Evolutionary conservation across 163 green algal species (phyloP), one percentile per base, ranked within the genome.

Genomic region (Picocystis sp.): DNA sequence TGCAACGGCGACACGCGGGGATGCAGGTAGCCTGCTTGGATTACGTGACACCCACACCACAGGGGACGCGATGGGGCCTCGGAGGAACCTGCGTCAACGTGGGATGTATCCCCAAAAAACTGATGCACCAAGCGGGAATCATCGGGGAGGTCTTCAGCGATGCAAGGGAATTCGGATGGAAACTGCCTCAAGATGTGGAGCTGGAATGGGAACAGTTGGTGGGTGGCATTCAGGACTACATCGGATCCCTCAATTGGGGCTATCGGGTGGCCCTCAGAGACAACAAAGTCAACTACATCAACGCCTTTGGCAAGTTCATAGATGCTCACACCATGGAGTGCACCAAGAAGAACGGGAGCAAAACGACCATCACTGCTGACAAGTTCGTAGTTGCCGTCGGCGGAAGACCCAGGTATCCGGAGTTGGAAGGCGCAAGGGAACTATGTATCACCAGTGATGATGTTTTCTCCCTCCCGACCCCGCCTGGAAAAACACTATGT

Each of bases 41-140:
- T 60, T 80, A 62, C 47, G 72, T 80, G 10, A 66, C 50, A 21
- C 72, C 72, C 9, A 64, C 60, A 12, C 69, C 69, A 0, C 35
- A 44, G 1, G 72, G 69, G 15, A 75, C 54, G 0, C 57, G 50
- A 9, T 78, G 69, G 72, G 72, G 72, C 22, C 57, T 78, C 9
- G 72, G 69, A 62, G 56, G 72, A 44, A 80, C 72, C n/a, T 80
- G 72, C 50, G 72, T 81, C 9, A 81, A 79, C 52, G 73, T 81
- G 23, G 73, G 73, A 38, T 81, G 73, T 62, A 81, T 81, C 46
- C 73, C 73, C 19, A 81, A 81, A 59, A 78, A 79, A 58, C 71
- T 81, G 25, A 72, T 81, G 55, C 73, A 81, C 53, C 56, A 78
- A 21, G 70, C 64, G 0, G 64, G 57, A 2, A 60, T 81, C 2